phyloP scores from a whole-genome alignment of 2,329 filamentous ascomycete genomes.

The Apiospora aurea region DNA sequence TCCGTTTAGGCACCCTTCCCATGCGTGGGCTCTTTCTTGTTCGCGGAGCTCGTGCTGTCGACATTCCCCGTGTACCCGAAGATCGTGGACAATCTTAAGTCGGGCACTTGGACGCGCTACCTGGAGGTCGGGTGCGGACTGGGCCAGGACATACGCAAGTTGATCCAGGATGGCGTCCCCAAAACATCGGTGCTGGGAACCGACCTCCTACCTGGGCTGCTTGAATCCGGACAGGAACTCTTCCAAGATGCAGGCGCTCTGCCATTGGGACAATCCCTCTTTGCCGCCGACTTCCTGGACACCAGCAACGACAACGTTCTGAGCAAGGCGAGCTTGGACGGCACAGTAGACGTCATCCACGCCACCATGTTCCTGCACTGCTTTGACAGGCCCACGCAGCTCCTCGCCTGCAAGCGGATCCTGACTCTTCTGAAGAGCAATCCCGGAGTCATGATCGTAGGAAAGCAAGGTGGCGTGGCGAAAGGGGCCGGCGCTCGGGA shows the following conservation, averaged over 20 bases:
- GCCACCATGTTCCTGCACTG: constrained; percentile 24
- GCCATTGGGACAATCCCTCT: background rate
- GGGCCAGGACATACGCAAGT: constrained; percentile 17
- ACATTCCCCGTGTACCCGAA: constrained; percentile 19
- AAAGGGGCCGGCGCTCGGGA: background rate
- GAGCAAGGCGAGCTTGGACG: background rate
- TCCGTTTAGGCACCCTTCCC: background rate
- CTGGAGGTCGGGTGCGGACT: constrained; percentile 15
- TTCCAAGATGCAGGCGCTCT: background rate
- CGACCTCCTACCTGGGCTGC: constrained; percentile 1
- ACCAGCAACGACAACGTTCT: background rate
- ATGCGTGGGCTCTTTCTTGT: constrained; percentile 20
- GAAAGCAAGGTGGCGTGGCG: background rate
- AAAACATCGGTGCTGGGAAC: background rate
- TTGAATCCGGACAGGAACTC: background rate
- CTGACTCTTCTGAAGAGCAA: background rate
- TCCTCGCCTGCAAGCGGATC: background rate
- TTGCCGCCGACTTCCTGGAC: constrained; percentile 20
- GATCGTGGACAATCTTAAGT: background rate
- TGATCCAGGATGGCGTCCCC: constrained; percentile 19
- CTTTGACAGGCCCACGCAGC: constrained; percentile 22
- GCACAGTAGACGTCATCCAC: constrained; percentile 6
- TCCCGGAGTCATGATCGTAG: constrained; percentile 19
- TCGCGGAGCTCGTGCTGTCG: constrained; percentile 18
- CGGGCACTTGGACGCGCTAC: background rate